Base-by-base conservation (phyloP, 1,284 basidiomycete genomes). In the Phellopilus nigrolimitatus region DNA sequence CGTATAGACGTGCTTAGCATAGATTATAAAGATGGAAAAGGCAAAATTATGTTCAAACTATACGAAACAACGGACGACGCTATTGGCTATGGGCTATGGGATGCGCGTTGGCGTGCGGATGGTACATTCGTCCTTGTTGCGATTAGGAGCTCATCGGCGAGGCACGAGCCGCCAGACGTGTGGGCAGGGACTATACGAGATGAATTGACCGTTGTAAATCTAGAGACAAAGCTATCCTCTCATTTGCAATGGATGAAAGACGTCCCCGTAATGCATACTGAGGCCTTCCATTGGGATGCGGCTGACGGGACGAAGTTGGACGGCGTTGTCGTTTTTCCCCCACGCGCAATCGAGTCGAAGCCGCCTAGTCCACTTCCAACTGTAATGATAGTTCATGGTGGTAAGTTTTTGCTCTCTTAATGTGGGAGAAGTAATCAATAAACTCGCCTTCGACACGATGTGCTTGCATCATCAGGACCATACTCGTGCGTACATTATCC, bases 351-450 rank as follows among this genome's bases (percentile, higher is more conserved):
- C 13, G 15, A 28, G 10, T 24, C 19, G 9, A 30, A 39, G 24
- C 24, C 25, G 10, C 2, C 24, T n/a, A 27, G 12, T 9, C 42
- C 54, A 1, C 39, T 55, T 27, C 58, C 58, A 24, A 53, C 58
- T 3, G 34, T 59, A 28, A 31, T 59, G 38, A 22, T 51, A 30
- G 45, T 56, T 19, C 58, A 59, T 33, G 58, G 58, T 19, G 58
- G 57, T 58, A 34, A 41, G 49, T 47, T 12, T 9, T 10, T 31
- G n/a, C n/a, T n/a, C n/a, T n/a, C n/a, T n/a, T n/a, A n/a, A n/a
- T n/a, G n/a, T n/a, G n/a, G n/a, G n/a, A n/a, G n/a, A n/a, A n/a
- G n/a, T n/a, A n/a, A n/a, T n/a, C n/a, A n/a, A n/a, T n/a, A n/a
- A n/a, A n/a, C n/a, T n/a, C n/a, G n/a, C n/a, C n/a, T n/a, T n/a